Conservation (phyloP, 176 grass and related monocot species). For the Oryza brachyantha region DNA sequence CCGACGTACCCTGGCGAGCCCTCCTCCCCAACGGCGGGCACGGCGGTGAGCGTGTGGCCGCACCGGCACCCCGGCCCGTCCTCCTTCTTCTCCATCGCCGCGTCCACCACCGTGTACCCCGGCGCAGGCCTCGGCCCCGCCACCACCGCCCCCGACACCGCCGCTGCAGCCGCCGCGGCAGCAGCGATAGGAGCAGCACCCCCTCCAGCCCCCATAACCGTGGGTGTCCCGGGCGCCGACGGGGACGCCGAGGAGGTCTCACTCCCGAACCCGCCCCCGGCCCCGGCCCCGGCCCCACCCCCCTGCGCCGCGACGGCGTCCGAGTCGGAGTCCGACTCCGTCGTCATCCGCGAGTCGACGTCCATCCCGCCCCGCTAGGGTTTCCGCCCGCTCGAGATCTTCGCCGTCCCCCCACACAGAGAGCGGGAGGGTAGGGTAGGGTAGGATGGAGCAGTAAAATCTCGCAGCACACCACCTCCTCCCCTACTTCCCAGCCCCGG, state of each 20-base stretch:
- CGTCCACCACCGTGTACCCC: constrained; percentile 64
- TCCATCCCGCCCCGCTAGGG: constrained; percentile 46
- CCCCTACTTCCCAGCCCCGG: not conserved
- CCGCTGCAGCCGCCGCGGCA: not conserved
- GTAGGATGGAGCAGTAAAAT: not conserved
- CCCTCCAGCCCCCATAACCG: not conserved
- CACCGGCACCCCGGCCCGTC: constrained; percentile 92
- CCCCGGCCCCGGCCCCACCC: not conserved
- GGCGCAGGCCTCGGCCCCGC: constrained; percentile 75
- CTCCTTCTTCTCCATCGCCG: constrained; percentile 73
- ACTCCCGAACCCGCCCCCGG: not conserved
- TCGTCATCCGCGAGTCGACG: constrained; percentile 51
- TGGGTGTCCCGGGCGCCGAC: constrained; percentile 9
- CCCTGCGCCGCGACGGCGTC: constrained; percentile 26
- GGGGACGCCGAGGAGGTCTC: constrained; percentile 45
- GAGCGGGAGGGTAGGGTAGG: no score
- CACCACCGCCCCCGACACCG: not conserved
- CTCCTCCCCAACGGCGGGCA: constrained; percentile 75
- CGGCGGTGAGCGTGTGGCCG: constrained; percentile 85
- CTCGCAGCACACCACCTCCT: not conserved
- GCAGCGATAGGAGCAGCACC: constrained; percentile 5
- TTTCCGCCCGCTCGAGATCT: constrained; percentile 30
- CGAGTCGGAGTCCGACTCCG: constrained; percentile 52
- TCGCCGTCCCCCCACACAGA: not conserved
- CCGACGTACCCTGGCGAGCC: constrained; percentile 57